Evolutionary conservation across 1,284 basidiomycete species (phyloP).

Genomic region (Ganoderma resinaceum): DNA sequence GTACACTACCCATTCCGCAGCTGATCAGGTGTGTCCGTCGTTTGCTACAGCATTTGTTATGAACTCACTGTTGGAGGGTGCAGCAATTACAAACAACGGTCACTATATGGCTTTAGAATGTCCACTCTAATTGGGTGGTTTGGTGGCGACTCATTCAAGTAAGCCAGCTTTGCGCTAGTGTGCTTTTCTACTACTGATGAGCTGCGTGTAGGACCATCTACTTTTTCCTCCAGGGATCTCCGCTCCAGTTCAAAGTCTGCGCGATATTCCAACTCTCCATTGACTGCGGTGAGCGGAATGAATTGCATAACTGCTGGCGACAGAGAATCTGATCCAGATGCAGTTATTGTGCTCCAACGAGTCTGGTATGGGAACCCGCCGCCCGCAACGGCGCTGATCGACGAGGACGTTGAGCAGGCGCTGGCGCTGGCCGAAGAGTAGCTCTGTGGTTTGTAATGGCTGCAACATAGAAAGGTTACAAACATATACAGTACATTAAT

Average conservation of each 20-base stretch:
- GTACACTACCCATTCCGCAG: slow-evolving; percentile 84
- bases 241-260: slow-evolving; percentile 82
- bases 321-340: background rate
- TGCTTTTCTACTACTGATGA: background rate
- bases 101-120: slow-evolving; percentile 83
- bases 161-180: slow-evolving; percentile 38
- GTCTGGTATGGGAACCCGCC: slow-evolving; percentile 71
- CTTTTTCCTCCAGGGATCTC: slow-evolving; percentile 75
- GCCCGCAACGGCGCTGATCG: slow-evolving; percentile 56
- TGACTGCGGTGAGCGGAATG: slow-evolving; percentile 64
- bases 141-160: slow-evolving; percentile 87
- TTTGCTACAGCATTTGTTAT: slow-evolving; percentile 24
- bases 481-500: background rate
- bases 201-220: slow-evolving; percentile 65
- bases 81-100: slow-evolving; percentile 79
- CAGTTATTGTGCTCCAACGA: slow-evolving; percentile 77
- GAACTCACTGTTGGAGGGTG: background rate
- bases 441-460: slow-evolving; percentile 4
- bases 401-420: slow-evolving; percentile 78
- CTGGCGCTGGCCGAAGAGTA: slow-evolving; percentile 67
- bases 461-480: background rate
- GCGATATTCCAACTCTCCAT: slow-evolving; percentile 83
- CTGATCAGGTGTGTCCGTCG: slow-evolving; percentile 62
- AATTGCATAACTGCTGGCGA: too few relatives aligned
- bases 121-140: slow-evolving; percentile 85